phyloP scores from a whole-genome alignment of 2,329 filamentous ascomycete species.

The Aureobasidium sp. region DNA sequence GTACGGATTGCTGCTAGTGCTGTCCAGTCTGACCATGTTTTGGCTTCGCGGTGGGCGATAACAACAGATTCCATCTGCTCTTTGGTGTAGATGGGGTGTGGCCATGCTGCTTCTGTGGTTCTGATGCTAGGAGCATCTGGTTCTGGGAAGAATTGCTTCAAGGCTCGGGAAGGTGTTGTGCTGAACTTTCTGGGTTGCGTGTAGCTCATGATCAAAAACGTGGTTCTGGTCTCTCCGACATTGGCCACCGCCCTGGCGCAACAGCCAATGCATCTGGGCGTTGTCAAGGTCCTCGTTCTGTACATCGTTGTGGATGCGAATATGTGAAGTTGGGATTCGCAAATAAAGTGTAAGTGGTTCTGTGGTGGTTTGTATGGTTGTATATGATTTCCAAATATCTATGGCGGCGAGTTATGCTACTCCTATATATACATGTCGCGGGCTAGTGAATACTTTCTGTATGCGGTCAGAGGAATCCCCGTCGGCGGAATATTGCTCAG shows the following conservation, averaged over 20 bases:
- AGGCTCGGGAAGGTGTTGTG: conserved; percentile 27
- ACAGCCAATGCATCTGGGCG: conserved; percentile 1
- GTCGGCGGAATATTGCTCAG: conserved; percentile 4
- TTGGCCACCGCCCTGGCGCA: background rate
- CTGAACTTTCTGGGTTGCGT: conserved; percentile 34
- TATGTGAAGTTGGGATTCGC: background rate
- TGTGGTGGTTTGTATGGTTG: background rate
- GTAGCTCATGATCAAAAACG: conserved; percentile 10
- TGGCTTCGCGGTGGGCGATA: conserved; percentile 68
- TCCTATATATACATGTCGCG: background rate
- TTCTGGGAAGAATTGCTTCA: conserved; percentile 42
- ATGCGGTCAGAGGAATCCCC: background rate
- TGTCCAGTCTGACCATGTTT: conserved; percentile 66
- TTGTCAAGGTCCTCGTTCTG: conserved; percentile 21
- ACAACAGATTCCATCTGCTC: conserved; percentile 68
- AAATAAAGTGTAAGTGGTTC: background rate
- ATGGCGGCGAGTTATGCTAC: background rate
- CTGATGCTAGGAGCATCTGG: conserved; percentile 38
- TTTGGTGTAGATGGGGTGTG: conserved; percentile 57
- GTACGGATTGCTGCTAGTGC: conserved; percentile 72
- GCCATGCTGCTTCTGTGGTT: conserved; percentile 42
- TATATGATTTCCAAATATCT: background rate
- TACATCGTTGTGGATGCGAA: conserved; percentile 20
- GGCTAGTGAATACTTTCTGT: background rate
- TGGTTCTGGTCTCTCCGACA: background rate